Conservation (phyloP, 2,329 filamentous ascomycete species). For the Colletotrichum tofieldiae region DNA sequence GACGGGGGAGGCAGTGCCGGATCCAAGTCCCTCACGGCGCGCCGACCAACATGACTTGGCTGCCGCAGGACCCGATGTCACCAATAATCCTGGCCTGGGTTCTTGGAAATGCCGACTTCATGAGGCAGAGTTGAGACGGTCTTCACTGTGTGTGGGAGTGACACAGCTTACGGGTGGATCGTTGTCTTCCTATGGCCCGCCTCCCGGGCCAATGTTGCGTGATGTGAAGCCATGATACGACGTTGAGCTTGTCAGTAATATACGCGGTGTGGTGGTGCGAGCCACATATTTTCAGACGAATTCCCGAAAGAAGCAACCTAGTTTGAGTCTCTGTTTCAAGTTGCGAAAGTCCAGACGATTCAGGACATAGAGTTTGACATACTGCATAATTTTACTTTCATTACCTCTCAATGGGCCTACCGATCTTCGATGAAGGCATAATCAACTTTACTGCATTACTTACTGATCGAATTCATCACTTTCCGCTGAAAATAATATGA, state of each 20-base stretch:
- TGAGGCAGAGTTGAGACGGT: conserved; percentile 42
- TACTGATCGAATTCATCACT: background rate
- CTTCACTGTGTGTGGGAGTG: conserved; percentile 18
- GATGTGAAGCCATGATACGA: conserved; percentile 20
- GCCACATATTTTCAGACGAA: background rate
- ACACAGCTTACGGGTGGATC: background rate
- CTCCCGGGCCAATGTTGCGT: background rate
- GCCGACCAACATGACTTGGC: background rate
- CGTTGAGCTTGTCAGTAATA: background rate
- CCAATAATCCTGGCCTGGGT: conserved; percentile 5
- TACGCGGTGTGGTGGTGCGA: conserved; percentile 10
- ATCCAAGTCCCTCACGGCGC: background rate
- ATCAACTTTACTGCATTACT: background rate
- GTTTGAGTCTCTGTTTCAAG: conserved; percentile 26
- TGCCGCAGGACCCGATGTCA: conserved; percentile 29
- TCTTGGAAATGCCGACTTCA: conserved; percentile 11
- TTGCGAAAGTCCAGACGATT: conserved; percentile 20
- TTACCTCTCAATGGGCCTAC: background rate
- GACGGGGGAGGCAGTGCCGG: background rate
- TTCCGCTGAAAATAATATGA: background rate
- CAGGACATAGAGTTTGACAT: conserved; percentile 12
- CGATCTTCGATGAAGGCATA: background rate
- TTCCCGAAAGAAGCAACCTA: conserved; percentile 18
- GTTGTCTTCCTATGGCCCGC: background rate
- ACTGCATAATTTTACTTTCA: background rate